Evolutionary conservation across 139 green algal genomes (phyloP), one percentile per base, ranked within the genome.

Genomic region (Mesostigma viride): DNA sequence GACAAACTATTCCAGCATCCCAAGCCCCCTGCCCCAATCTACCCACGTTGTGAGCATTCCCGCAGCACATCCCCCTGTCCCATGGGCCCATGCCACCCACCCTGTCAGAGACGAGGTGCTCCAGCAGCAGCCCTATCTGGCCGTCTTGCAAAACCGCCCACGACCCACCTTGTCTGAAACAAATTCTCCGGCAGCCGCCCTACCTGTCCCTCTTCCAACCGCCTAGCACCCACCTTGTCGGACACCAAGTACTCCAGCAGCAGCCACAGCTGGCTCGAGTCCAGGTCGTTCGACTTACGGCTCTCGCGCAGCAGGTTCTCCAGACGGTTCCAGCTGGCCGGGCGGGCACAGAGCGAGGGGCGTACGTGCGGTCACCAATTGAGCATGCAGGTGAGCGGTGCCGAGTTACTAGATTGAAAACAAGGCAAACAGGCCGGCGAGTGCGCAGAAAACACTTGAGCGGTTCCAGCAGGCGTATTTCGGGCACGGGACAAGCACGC

Each of bases 241-340:
- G 73, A 75, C 63, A 91, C 63, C 44, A 95, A 60, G 84, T 85
- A 95, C 51, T 89, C 80, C 0, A 79, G 79, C 60, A 95, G 79
- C 60, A 91, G 76, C 90, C 90, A 96, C 14, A 95, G 74, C 80
- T 94, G 85, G 5, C 60, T 64, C 2, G 82, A 59, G 67, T 95
- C 84, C 71, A 87, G 95, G 76, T 86, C 84, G 1, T 35, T 8
- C 58, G 76, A 87, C 79, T 92, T 90, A 68, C 65, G 75, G 46
- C 85, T 84, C 78, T 95, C 83, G 2, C 75, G 65, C 67, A 95
- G 56, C 67, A 96, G 76, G 76, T 90, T 91, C 79, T 95, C 87
- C 28, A 96, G 61, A n/a, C 89, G 75, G 36, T 75, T 82, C 90
- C 89, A 95, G 1, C 83, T 61, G n/a, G n/a, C n/a, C n/a, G n/a